Percentiles rank a stretch among this genome's conserved stretches.
Conservation (phyloP, 2,329 filamentous ascomycete species). For the Dothiorella sarmentorum region DNA sequence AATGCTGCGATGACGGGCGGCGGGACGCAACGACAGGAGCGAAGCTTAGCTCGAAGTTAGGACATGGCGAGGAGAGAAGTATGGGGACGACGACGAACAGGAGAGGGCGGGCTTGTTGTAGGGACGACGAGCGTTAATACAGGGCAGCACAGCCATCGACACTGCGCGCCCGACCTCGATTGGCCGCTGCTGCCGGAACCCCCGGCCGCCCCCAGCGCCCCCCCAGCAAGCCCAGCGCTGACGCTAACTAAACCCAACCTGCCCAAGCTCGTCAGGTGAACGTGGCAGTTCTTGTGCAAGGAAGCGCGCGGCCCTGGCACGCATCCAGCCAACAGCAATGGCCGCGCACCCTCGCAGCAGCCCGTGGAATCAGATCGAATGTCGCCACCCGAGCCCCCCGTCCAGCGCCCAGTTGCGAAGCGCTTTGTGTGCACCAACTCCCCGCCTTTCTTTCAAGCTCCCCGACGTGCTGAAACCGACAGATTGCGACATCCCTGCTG, state of each 20-base stretch:
- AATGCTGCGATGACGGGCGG: conserved; percentile 8
- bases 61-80: conserved; percentile 16
- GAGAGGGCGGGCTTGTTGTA: conserved; percentile 11
- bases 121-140: conserved; percentile 15
- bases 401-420: not conserved
- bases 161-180: conserved; percentile 9
- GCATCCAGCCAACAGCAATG: not conserved
- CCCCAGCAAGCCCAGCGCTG: not conserved
- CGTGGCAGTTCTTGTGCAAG: conserved; percentile 7
- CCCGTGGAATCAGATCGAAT: not conserved
- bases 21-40: conserved; percentile 14
- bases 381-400: not conserved
- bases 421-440: not conserved
- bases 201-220: not conserved
- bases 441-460: conserved; percentile 3
- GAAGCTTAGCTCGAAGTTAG: conserved; percentile 14
- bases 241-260: not conserved
- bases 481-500: conserved; percentile 1
- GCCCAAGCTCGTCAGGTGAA: conserved; percentile 6
- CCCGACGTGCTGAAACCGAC: conserved; percentile 8
- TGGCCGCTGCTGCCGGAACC: conserved; percentile 6
- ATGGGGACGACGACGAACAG: conserved; percentile 3
- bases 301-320: conserved; percentile 10
- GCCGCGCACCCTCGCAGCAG: not conserved
- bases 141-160: conserved; percentile 14